These are phyloP conservation scores for Acacia acuminata DNA, from an alignment of 306 rosid genomes.

Conservation along the genomic window DNA sequence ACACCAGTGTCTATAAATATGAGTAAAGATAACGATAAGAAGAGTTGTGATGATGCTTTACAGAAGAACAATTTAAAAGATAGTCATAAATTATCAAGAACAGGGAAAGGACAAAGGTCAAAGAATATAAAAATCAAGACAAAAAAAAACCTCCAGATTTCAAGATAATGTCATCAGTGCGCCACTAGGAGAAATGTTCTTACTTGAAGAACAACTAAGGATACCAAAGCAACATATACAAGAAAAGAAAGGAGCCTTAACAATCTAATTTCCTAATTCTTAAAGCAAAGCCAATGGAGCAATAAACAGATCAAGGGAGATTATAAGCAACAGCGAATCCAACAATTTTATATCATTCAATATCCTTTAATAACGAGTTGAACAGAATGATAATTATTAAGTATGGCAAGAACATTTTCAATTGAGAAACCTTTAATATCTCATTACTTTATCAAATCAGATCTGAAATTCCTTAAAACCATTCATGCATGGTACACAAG, in stretches of 20 bases:
- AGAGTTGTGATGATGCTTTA: background rate
- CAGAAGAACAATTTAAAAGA: background rate
- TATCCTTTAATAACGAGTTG: background rate
- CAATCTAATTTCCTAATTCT: background rate
- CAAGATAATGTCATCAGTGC: background rate
- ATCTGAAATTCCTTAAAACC: constrained; percentile 7
- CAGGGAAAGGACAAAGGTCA: background rate
- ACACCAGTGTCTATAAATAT: constrained; percentile 2
- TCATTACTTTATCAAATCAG: background rate
- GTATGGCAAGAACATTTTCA: background rate
- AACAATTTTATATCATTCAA: background rate
- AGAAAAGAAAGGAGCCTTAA: background rate
- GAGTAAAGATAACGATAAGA: constrained; percentile 3
- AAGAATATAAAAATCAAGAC: background rate
- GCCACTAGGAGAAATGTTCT: background rate
- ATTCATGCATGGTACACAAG: constrained; percentile 14
- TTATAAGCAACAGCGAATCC: background rate
- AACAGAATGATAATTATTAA: background rate
- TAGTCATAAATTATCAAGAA: background rate
- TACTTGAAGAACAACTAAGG: background rate
- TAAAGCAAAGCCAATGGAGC: background rate
- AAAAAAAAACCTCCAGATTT: background rate
- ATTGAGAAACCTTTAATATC: background rate
- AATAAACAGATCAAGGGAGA: background rate
- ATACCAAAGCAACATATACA: background rate